phyloP scores from a whole-genome alignment of 495 filamentous ascomycete species.

The Penicillium antarcticum region DNA sequence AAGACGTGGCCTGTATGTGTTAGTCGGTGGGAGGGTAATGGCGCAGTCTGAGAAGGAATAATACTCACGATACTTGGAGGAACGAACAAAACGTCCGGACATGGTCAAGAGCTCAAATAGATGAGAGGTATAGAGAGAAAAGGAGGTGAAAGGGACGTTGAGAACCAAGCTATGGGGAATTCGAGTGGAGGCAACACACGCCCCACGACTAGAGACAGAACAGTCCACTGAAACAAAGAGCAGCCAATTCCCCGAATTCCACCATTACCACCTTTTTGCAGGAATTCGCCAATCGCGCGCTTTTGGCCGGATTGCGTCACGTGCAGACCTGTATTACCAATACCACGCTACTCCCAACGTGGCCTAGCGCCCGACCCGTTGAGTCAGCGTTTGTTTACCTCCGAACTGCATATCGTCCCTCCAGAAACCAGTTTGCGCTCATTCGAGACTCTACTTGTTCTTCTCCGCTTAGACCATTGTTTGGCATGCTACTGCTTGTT shows the following conservation, averaged over 20 bases:
- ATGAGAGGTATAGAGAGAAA: constrained; percentile 9
- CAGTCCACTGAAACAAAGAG: neutral
- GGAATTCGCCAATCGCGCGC: no score
- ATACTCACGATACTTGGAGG: constrained; percentile 94
- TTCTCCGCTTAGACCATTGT: neutral
- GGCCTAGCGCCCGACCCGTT: constrained; percentile 15
- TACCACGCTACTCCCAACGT: constrained; percentile 14
- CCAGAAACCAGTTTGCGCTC: constrained; percentile 30
- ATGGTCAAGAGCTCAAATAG: constrained; percentile 44
- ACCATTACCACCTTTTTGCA: no score
- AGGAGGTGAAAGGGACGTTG: constrained; percentile 20
- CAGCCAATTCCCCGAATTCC: no score
- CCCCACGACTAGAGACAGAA: constrained; percentile 6
- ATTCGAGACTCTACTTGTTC: constrained; percentile 1
- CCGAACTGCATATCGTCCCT: constrained; percentile 26
- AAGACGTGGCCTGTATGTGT: constrained; percentile 84
- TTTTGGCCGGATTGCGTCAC: constrained; percentile 8
- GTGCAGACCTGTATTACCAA: constrained; percentile 10
- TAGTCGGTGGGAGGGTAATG: constrained; percentile 21
- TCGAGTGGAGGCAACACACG: constrained; percentile 20
- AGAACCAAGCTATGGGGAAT: constrained; percentile 25
- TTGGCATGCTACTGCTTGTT: constrained; percentile 7
- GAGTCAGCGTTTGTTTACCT: constrained; percentile 42
- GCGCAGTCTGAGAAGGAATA: constrained; percentile 5
- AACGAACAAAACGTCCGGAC: constrained; percentile 96